phyloP scores from a whole-genome alignment of 306 rosid species.

The Citrullus colocynthis region DNA sequence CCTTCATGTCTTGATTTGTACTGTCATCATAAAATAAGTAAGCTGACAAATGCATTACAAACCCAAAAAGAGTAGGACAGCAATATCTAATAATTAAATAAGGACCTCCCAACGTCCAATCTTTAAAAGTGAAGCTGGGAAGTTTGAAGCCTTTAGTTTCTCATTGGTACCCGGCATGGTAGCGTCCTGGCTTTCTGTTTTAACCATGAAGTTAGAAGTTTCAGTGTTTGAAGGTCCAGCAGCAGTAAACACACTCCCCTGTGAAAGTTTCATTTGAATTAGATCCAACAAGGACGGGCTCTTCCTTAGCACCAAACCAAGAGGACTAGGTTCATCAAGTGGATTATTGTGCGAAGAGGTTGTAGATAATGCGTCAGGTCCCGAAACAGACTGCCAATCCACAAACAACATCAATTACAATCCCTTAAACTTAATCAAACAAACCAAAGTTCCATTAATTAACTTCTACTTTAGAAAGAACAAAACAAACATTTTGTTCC shows the following conservation, averaged over 20 bases:
- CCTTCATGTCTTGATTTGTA: slow-evolving; percentile 78
- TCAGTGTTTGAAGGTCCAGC: slow-evolving; percentile 24
- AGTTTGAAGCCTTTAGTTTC: slow-evolving; percentile 85
- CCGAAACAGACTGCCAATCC: slow-evolving; percentile 22
- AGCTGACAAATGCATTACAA: not conserved
- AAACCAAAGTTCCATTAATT: not conserved
- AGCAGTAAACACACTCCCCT: slow-evolving; percentile 20
- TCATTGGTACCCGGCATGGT: slow-evolving; percentile 29
- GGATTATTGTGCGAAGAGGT: slow-evolving; percentile 40
- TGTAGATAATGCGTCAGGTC: slow-evolving; percentile 12
- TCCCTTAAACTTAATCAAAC: not conserved
- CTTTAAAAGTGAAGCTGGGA: slow-evolving; percentile 59
- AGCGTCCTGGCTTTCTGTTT: slow-evolving; percentile 23
- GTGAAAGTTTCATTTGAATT: slow-evolving; percentile 76
- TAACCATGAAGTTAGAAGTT: slow-evolving; percentile 19
- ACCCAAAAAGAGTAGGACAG: not conserved
- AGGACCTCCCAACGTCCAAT: slow-evolving; percentile 88
- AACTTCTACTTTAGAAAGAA: not conserved
- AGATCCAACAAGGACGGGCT: slow-evolving; percentile 76
- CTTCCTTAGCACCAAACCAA: slow-evolving; percentile 73
- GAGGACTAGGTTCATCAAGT: slow-evolving; percentile 81
- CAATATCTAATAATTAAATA: not conserved
- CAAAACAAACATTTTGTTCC: not conserved
- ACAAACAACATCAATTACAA: not conserved
- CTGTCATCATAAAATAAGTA: slow-evolving; percentile 25